phyloP scores from a whole-genome alignment of 192 early-diverging fungal genomes.

The Allomyces arbusculus region DNA sequence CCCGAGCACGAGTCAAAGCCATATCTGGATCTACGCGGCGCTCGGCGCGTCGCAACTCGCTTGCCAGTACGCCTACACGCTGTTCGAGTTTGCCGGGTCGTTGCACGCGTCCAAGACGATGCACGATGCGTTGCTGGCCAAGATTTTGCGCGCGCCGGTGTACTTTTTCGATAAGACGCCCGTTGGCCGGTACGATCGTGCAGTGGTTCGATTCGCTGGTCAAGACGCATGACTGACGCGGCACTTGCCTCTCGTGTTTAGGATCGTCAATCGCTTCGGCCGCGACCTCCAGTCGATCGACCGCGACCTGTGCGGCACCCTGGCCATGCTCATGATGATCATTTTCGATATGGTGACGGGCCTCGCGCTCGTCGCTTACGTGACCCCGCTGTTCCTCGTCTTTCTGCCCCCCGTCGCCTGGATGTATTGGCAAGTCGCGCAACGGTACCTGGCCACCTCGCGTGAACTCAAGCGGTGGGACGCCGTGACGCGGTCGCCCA shows the following conservation, averaged over 20 bases:
- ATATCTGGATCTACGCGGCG: slow-evolving; percentile 44
- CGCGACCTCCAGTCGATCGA: slow-evolving; percentile 73
- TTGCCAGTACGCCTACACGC: slow-evolving; percentile 16
- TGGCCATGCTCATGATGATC: slow-evolving; percentile 38
- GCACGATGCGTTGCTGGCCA: slow-evolving; percentile 29
- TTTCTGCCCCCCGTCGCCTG: slow-evolving; percentile 45
- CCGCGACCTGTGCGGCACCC: slow-evolving; percentile 30
- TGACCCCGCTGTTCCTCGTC: slow-evolving; percentile 57
- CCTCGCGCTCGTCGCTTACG: slow-evolving; percentile 2
- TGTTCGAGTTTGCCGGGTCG: slow-evolving; percentile 20
- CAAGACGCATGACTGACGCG: slow-evolving; percentile 13
- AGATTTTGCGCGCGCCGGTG: slow-evolving; percentile 45
- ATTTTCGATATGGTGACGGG: slow-evolving; percentile 13
- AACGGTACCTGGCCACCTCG: slow-evolving; percentile 51
- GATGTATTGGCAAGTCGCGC: slow-evolving; percentile 40
- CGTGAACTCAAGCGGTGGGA: slow-evolving; percentile 82
- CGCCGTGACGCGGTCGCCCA: slow-evolving; percentile 50
- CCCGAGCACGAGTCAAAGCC: slow-evolving; percentile 5
- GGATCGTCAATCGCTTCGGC: slow-evolving; percentile 72
- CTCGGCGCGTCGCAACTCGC: slow-evolving; percentile 38
- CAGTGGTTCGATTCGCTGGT: too few species aligned
- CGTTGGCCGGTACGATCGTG: slow-evolving; percentile 28
- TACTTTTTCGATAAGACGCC: slow-evolving; percentile 86
- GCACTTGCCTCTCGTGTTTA: slow-evolving; percentile 7
- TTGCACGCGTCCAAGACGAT: slow-evolving; percentile 31